A percentile compares a stretch with the other conserved stretches of the same genome.
Evolutionary conservation across 2,329 filamentous ascomycete species (phyloP).

Genomic region (Ilyonectria destructans): DNA sequence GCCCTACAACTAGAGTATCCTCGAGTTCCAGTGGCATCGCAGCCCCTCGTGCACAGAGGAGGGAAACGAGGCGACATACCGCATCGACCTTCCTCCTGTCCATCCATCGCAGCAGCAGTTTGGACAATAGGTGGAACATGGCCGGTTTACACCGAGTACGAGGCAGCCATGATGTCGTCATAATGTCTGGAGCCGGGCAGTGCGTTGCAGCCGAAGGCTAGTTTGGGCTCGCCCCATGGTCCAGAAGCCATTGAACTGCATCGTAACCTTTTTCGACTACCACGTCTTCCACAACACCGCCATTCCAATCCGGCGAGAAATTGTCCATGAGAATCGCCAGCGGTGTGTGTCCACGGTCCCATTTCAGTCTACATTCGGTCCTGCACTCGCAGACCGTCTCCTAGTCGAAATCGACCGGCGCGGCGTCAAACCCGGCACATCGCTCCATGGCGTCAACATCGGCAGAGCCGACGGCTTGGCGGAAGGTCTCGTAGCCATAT

Average conservation of each 20-base stretch:
- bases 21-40: background rate
- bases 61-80: background rate
- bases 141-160: background rate
- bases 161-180: background rate
- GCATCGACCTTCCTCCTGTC: background rate
- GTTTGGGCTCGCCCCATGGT: background rate
- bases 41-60: background rate
- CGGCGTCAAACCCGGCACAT: conserved; percentile 11
- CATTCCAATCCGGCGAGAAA: conserved; percentile 3
- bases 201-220: background rate
- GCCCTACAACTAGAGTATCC: background rate
- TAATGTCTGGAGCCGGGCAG: background rate
- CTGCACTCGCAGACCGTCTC: too few species aligned
- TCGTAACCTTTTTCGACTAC: background rate
- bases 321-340: conserved; percentile 15
- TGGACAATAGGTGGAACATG: conserved; percentile 17
- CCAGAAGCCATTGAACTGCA: background rate
- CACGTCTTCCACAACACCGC: background rate
- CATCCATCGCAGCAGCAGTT: background rate
- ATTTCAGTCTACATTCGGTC: too few species aligned
- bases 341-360: background rate
- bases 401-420: background rate
- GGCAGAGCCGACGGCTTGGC: background rate
- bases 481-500: background rate
- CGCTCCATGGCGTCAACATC: conserved; percentile 7